phyloP scores from a whole-genome alignment of 140 eudicot genomes.

The Cichorium intybus region DNA sequence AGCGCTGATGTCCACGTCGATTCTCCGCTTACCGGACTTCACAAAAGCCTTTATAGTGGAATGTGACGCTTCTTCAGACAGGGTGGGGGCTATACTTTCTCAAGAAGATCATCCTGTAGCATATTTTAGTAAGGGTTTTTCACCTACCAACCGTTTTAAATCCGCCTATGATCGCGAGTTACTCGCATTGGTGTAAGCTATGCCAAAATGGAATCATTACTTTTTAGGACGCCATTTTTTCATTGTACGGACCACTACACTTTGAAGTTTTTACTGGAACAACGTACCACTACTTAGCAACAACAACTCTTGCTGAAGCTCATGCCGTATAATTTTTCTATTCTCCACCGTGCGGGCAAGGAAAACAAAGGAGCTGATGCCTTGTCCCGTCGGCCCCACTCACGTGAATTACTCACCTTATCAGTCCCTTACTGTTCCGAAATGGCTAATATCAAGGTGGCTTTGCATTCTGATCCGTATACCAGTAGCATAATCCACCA shows the following conservation, averaged over 20 bases:
- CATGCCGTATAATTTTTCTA: not conserved
- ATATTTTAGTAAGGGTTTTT: not conserved
- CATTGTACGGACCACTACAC: not conserved
- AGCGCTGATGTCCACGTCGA: not conserved
- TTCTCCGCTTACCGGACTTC: not conserved
- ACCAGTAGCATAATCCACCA: too few species aligned
- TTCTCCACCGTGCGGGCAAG: not conserved
- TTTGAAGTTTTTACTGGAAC: too few species aligned
- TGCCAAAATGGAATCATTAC: not conserved
- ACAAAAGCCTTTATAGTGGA: not conserved
- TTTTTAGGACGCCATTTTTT: not conserved
- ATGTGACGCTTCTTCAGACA: conserved; percentile 5
- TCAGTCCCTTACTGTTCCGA: not conserved
- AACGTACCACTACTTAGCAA: too few species aligned
- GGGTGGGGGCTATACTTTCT: not conserved
- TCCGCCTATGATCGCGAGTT: conserved; percentile 10
- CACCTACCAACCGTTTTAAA: conserved; percentile 1
- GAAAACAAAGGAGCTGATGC: not conserved
- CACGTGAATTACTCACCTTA: not conserved
- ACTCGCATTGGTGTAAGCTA: conserved; percentile 8
- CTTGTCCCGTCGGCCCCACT: not conserved
- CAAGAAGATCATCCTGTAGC: not conserved
- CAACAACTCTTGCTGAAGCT: not conserved
- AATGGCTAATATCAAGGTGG: not conserved
- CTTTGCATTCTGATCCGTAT: not conserved